Percentiles rank a stretch among this genome's conserved stretches.
phyloP scores from a whole-genome alignment of 305 asterid species.

The Solanum hybrid region DNA sequence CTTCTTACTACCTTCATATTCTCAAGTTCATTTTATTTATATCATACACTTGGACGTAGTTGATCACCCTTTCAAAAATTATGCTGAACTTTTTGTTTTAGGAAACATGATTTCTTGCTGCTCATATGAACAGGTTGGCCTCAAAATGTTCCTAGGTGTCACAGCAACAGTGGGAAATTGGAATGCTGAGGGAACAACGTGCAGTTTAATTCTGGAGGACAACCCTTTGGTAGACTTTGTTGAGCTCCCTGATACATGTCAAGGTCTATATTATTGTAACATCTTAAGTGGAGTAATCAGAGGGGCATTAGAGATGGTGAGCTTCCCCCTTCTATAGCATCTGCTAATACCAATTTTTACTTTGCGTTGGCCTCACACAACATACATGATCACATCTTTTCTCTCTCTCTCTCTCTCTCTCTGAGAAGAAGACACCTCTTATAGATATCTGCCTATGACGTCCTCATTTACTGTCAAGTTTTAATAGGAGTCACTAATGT shows the following conservation, averaged over 20 bases:
- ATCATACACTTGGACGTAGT: background rate
- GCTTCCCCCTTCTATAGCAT: constrained; percentile 12
- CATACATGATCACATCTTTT: background rate
- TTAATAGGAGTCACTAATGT: background rate
- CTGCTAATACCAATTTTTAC: background rate
- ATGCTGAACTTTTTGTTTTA: background rate
- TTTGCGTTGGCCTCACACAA: background rate
- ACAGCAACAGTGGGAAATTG: constrained; percentile 89
- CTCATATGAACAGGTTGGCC: constrained; percentile 52
- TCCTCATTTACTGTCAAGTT: background rate
- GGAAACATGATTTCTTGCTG: background rate
- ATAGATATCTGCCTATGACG: background rate
- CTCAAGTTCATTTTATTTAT: background rate
- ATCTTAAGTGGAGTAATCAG: constrained; percentile 66
- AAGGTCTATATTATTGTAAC: constrained; percentile 91
- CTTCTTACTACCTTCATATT: background rate
- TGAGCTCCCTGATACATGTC: constrained; percentile 96
- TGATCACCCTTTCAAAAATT: background rate
- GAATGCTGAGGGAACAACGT: constrained; percentile 90
- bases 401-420: background rate
- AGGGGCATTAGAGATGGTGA: constrained; percentile 54
- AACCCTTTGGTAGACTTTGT: constrained; percentile 95
- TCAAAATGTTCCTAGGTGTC: constrained; percentile 94
- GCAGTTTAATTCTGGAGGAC: constrained; percentile 89
- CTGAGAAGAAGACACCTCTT: background rate